Base-by-base conservation (phyloP, 148 eudicot species). In the Tetragonia tetragonoides region DNA sequence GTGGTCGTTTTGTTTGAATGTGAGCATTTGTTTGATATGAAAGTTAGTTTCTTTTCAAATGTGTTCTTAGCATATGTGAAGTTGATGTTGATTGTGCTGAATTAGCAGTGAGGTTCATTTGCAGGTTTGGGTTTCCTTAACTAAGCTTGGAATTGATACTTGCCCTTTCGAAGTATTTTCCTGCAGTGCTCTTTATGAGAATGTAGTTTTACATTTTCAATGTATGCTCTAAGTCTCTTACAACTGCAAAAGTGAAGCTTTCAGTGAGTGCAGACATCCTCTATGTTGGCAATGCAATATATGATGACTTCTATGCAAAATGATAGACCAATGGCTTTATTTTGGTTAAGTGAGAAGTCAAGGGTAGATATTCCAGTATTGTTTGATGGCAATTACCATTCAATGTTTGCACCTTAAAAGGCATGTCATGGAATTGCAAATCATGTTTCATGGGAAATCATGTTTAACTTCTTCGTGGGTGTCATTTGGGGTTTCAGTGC, bases 401-500 rank as follows among this genome's bases (percentile, higher is more conserved):
- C 47, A 68, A 44, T 70, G 37, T 40, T 72, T 72, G 40, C 76
- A 39, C 67, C 69, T 59, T 16, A 49, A 11, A 64, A 56, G 51
- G 16, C 17, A 5, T n/a, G 46, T 39, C 23, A 1, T 1, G 34
- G 17, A 10, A 24, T 17, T 49, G 34, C 21, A 3, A 21, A 69
- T 15, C 12, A 18, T 18, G 34, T 59, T 59, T 76, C 18, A 17
- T 16, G 57, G 56, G 23, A 56, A 42, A 49, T 65, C 37, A 51
- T 72, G 59, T 54, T 38, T 68, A 66, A 56, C 51, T 49, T 38
- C 34, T 73, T 73, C 15, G 37, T 24, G 64, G 51, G 49, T 75
- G n/a, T 71, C 42, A 40, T 68, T 65, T 83, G 75, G 37, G 20
- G 7, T 82, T 42, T 53, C 78, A 90, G 93, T 90, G 93, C 75